A percentile compares a stretch with the other conserved stretches of the same genome.
phyloP scores from a whole-genome alignment of 257 asterid species.

The Solanum appendiculatum region DNA sequence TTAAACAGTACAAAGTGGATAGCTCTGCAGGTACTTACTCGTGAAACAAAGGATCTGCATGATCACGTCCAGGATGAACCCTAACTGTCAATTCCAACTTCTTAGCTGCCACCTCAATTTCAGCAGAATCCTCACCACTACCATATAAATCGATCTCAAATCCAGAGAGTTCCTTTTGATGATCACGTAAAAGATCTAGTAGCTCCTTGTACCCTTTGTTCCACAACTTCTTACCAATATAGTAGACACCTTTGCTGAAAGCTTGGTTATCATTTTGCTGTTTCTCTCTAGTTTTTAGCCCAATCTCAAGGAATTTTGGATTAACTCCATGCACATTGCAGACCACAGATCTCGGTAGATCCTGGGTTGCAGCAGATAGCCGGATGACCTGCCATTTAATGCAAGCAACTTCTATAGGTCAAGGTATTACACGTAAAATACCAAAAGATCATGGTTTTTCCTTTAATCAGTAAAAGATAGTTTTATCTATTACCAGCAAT shows the following conservation, averaged over 20 bases:
- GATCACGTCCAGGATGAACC: conserved; percentile 94
- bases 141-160: conserved; percentile 87
- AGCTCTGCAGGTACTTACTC: conserved; percentile 45
- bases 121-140: conserved; percentile 83
- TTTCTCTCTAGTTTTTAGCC: conserved; percentile 59
- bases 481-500: neutral
- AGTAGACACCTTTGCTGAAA: conserved; percentile 82
- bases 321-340: conserved; percentile 98
- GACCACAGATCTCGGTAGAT: conserved; percentile 81
- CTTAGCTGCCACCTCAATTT: conserved; percentile 60
- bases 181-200: conserved; percentile 58
- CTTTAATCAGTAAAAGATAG: neutral
- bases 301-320: conserved; percentile 86
- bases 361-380: conserved; percentile 97
- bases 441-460: neutral
- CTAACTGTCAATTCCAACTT: conserved; percentile 54
- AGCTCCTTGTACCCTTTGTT: conserved; percentile 94
- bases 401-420: neutral
- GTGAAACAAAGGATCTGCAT: conserved; percentile 82
- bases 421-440: neutral
- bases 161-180: conserved; percentile 67
- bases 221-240: conserved; percentile 97
- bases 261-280: conserved; percentile 36
- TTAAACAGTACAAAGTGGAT: neutral
- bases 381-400: conserved; percentile 68